Conservation (phyloP, 2,329 filamentous ascomycete species). For the Plectosphaerella sp. region DNA sequence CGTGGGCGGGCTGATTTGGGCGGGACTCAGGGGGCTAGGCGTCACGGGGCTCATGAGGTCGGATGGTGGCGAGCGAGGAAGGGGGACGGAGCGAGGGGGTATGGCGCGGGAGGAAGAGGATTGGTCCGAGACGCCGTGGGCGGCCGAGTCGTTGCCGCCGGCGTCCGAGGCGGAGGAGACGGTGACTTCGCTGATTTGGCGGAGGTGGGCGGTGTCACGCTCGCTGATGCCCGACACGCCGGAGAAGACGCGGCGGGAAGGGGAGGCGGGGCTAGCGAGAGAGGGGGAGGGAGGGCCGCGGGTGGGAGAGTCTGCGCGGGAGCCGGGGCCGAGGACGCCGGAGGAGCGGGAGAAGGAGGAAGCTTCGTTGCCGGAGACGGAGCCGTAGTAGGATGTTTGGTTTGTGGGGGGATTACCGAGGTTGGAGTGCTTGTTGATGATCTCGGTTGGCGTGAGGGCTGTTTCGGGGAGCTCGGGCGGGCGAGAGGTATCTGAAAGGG, state of each 20-base stretch:
- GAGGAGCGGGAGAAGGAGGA: conserved; percentile 11
- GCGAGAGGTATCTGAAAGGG: conserved; percentile 33
- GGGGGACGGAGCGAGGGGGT: background rate
- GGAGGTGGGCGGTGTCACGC: conserved; percentile 31
- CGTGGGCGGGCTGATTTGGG: conserved; percentile 21
- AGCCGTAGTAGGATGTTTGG: conserved; percentile 20
- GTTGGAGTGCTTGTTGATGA: conserved; percentile 30
- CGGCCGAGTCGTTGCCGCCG: background rate
- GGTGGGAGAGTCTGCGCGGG: conserved; percentile 6
- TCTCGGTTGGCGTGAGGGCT: conserved; percentile 30
- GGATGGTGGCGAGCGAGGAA: conserved; percentile 1
- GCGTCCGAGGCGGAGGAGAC: conserved; percentile 23
- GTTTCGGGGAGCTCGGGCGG: conserved; percentile 41
- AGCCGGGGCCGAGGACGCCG: conserved; percentile 6
- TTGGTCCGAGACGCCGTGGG: conserved; percentile 1
- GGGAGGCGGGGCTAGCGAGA: conserved; percentile 4
- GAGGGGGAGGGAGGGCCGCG: conserved; percentile 4
- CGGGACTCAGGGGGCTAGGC: conserved; percentile 9
- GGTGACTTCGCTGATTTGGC: conserved; percentile 36
- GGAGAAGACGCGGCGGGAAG: conserved; percentile 24
- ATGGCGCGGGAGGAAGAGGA: background rate
- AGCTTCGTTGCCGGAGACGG: conserved; percentile 11
- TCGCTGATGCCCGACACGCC: conserved; percentile 37
- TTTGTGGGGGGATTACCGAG: conserved; percentile 21
- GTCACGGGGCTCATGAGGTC: background rate